Evolutionary conservation across 768 basidiomycete genomes (phyloP).

Genomic region (Pleurotus djamor): DNA sequence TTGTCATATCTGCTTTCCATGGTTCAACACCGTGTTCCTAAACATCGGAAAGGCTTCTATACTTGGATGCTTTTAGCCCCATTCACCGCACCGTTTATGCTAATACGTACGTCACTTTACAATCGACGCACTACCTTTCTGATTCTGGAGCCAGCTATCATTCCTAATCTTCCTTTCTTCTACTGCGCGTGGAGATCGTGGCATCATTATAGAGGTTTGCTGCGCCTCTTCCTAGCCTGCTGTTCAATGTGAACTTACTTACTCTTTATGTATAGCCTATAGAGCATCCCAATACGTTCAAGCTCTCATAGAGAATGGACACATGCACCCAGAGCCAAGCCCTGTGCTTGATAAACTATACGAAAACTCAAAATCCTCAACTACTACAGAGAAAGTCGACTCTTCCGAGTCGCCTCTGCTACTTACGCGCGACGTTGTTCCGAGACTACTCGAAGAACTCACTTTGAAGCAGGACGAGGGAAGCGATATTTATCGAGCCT

Average conservation of each 20-base stretch:
- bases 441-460: too few species aligned
- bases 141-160: conserved; percentile 46
- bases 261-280: conserved; percentile 42
- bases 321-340: conserved; percentile 58
- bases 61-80: conserved; percentile 68
- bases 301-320: conserved; percentile 50
- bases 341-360: conserved; percentile 59
- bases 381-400: too few species aligned
- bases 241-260: background rate
- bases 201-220: conserved; percentile 76
- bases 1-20: conserved; percentile 49
- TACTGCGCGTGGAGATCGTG: conserved; percentile 85
- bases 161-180: conserved; percentile 85
- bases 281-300: conserved; percentile 69
- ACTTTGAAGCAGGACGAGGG: too few species aligned
- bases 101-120: conserved; percentile 53
- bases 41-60: conserved; percentile 64
- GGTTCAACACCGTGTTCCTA: conserved; percentile 53
- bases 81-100: conserved; percentile 70
- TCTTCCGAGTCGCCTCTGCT: too few species aligned
- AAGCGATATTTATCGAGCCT: too few species aligned
- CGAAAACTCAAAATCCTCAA: conserved; percentile 4
- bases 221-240: background rate
- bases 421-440: too few species aligned
- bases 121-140: background rate